Evolutionary conservation across 202 grass and related monocot species (phyloP), one percentile per base, ranked within the genome.

Genomic region (Carex arenaria): DNA sequence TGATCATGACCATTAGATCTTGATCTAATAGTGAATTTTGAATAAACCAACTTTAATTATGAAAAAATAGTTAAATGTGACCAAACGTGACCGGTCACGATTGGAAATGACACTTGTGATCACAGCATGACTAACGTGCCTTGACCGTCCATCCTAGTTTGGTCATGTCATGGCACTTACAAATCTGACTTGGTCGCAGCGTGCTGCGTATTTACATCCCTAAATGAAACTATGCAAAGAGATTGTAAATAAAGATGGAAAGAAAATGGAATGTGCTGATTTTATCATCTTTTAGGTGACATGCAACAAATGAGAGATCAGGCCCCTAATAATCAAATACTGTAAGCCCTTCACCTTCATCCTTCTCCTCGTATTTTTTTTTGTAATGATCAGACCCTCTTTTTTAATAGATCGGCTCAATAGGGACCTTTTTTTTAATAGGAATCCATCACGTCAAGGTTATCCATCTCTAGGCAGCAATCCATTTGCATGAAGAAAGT

Each of bases 401-500:
- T 56, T 81, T 30, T 61, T 54, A 10, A 10, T 74, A 14, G n/a
- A 84, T 84, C 65, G 76, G 13, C 32, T 80, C 11, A 23, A 67
- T 12, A 45, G 49, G 12, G 10, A 40, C 61, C 12, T 3, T 79
- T 42, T 64, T 85, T 45, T 87, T 10, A 84, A 85, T 89, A 98
- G 95, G 80, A 90, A 64, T 34, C 62, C 87, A 47, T 36, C 87
- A 53, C 82, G 85, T 72, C 92, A 98, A 90, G 92, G 88, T 56
- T 83, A 89, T 69, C 72, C 85, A 83, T 88, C 89, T 23, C 36
- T 86, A 72, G 80, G 84, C 23, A 87, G 91, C 47, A 98, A 98
- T 90, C 91, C 93, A 77, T 98, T 98, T 89, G 91, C 86, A 59
- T 98, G 87, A 95, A 80, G 80, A 28, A 22, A 72, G 32, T 59